Evolutionary conservation across 2,329 filamentous ascomycete genomes (phyloP), one percentile per base, ranked within the genome.

Genomic region (Didymella lethalis): DNA sequence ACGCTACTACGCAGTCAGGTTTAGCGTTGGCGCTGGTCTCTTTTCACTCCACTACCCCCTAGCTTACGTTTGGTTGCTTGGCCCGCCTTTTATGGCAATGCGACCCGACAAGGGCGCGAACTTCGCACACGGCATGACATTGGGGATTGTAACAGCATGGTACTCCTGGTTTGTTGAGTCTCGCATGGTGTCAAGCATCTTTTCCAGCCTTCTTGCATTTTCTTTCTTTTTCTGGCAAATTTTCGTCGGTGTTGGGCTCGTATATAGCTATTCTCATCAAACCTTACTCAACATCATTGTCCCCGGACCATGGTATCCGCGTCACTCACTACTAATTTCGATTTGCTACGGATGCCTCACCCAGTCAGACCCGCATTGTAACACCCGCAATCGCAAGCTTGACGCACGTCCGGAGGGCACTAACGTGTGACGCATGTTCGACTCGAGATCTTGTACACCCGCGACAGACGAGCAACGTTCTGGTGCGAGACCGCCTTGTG

Each of bases 1-100:
- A 44, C 48, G 48, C 57, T 52, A 47, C 40, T 18, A 18, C 48
- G 40, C 48, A 34, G 43, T 60, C 57, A 32, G 23, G 31, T 28
- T 55, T 60, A 60, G 57, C 57, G 57, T 55, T 60, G 57, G 52
- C 48, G 57, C 48, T 60, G 43, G 57, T 60, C 48, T 48, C n/a
- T 41, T 50, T 45, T 41, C 11, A 41, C 20, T 54, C 26, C 18
- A 47, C 40, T 40, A 41, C 48, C 12, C 8, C 25, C 38, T 59
- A 59, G 56, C 47, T 41, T 46, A 25, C 25, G 20, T 47, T 23
- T 31, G 38, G 47, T 48, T n/a, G 47, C 47, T 59, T 54, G 41
- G 50, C 56, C 23, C 31, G 34, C 54, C 28, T 38, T 31, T 32
- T 41, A 28, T 40, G 50, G 50, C 31, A 59, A 38, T 8, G 32